phyloP scores from a whole-genome alignment of 2,329 filamentous ascomycete species.

The Fusarium citri region DNA sequence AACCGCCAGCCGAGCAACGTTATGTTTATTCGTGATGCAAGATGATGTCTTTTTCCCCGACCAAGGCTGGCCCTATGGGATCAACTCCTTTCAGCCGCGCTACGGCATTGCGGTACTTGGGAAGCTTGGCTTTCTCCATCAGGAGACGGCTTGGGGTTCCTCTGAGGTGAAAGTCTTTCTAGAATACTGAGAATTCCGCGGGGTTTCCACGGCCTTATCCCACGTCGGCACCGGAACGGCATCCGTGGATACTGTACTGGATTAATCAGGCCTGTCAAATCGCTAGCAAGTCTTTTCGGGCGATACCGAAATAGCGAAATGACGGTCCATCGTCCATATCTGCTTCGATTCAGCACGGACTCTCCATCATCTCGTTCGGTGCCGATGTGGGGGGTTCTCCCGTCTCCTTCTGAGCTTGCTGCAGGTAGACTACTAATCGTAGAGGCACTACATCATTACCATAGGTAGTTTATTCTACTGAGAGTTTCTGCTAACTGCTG shows the following conservation, averaged over 20 bases:
- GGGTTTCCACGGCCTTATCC: constrained; percentile 24
- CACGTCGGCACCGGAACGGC: constrained; percentile 38
- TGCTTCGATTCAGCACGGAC: neutral
- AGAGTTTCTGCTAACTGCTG: neutral
- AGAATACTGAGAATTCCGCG: constrained; percentile 29
- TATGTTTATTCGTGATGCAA: constrained; percentile 8
- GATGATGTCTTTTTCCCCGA: constrained; percentile 6
- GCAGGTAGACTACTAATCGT: neutral
- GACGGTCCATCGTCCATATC: constrained; percentile 7
- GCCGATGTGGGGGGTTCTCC: constrained; percentile 31
- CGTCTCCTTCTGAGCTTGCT: neutral
- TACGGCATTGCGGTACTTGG: neutral
- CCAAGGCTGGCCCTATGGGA: constrained; percentile 15
- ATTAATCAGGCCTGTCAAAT: constrained; percentile 1
- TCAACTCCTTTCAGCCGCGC: constrained; percentile 2
- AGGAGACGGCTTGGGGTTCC: neutral
- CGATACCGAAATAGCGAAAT: constrained; percentile 9
- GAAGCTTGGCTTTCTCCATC: neutral
- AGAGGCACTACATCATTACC: neutral
- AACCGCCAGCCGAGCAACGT: constrained; percentile 26
- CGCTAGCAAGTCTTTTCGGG: constrained; percentile 1
- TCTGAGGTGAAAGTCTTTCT: constrained; percentile 27
- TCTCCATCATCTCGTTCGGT: constrained; percentile 26
- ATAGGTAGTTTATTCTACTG: neutral
- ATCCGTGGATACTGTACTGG: constrained; percentile 1